phyloP scores from a whole-genome alignment of 345 rosid genomes.

The Firmiana major region DNA sequence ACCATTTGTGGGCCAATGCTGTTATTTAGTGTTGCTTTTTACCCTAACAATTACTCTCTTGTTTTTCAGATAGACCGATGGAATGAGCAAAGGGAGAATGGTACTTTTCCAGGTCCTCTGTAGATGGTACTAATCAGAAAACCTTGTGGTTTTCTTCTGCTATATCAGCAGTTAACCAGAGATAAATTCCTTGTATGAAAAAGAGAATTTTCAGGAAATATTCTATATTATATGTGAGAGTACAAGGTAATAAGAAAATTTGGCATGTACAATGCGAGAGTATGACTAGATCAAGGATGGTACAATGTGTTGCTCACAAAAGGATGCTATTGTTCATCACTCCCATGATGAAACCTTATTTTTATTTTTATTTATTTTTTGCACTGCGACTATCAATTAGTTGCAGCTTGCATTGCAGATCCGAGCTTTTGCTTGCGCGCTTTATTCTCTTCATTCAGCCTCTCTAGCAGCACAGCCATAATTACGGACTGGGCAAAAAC shows the following conservation, averaged over 20 bases:
- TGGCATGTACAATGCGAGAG: conserved; percentile 25
- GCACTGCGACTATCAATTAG: neutral
- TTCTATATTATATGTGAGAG: no score
- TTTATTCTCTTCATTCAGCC: no score
- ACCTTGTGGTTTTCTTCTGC: conserved; percentile 1
- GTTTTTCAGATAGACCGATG: conserved; percentile 68
- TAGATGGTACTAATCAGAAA: conserved; percentile 35
- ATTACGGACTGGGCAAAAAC: no score
- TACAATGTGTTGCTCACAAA: neutral
- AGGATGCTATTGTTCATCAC: neutral
- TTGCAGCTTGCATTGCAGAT: no score
- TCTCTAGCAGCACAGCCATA: no score
- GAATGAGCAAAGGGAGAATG: conserved; percentile 98
- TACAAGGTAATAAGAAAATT: conserved; percentile 35
- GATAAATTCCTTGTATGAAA: conserved; percentile 17
- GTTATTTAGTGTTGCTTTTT: no score
- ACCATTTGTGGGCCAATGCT: no score
- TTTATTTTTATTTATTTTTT: neutral
- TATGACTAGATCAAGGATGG: conserved; percentile 2
- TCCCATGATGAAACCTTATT: neutral
- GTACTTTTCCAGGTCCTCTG: conserved; percentile 96
- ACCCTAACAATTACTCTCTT: neutral
- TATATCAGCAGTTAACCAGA: conserved; percentile 6
- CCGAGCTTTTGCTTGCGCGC: no score
- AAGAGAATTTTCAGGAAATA: conserved; percentile 25